phyloP scores from a whole-genome alignment of 768 basidiomycete species.

The Podaxis sp. region DNA sequence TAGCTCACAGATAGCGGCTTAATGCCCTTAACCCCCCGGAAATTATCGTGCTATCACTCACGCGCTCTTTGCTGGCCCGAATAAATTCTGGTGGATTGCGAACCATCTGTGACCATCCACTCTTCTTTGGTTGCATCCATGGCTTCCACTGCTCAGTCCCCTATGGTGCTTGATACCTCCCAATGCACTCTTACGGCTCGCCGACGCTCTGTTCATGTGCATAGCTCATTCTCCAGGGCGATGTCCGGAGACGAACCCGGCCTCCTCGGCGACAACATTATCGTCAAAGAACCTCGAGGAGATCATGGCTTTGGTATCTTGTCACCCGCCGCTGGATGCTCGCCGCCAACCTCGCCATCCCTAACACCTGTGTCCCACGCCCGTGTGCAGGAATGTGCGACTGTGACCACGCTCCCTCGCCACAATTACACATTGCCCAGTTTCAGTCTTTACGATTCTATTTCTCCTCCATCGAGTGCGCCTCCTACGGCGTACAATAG shows the following conservation, averaged over 20 bases:
- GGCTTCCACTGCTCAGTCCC: background rate
- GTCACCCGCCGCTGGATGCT: background rate
- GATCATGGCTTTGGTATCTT: background rate
- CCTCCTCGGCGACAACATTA: background rate
- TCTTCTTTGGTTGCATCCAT: background rate
- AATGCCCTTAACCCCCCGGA: background rate
- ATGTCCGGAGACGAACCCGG: background rate
- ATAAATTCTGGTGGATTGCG: constrained; percentile 9
- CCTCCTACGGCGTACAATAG: background rate
- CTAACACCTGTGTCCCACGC: constrained; percentile 26
- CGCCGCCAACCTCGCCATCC: background rate
- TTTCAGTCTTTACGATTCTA: constrained; percentile 18
- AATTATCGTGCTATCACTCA: background rate
- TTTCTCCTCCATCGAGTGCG: constrained; percentile 15
- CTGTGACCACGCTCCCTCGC: constrained; percentile 30
- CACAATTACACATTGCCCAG: constrained; percentile 23
- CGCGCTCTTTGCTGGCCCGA: background rate
- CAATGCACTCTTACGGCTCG: background rate
- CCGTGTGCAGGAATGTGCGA: constrained; percentile 32
- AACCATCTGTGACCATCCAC: background rate
- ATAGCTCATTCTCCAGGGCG: background rate
- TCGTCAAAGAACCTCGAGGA: background rate
- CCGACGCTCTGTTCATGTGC: background rate
- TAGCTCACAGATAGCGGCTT: background rate
- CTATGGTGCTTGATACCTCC: background rate